Conservation (phyloP, 331 rosid species). For the Phaseolus coccineus region DNA sequence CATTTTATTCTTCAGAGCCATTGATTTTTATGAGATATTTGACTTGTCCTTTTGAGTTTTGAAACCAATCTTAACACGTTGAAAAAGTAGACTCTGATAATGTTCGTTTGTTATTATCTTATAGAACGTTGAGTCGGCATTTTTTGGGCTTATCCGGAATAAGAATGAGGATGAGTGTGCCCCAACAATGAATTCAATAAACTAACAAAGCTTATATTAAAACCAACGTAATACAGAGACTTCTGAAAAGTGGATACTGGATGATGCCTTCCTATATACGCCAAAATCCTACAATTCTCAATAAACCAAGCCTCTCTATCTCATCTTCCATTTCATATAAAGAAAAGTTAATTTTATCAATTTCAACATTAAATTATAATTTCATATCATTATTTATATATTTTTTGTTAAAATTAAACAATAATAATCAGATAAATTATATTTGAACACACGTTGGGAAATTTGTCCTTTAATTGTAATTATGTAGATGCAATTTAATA, state of each 20-base stretch:
- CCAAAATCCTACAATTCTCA: not conserved
- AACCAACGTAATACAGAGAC: not conserved
- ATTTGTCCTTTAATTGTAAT: no score
- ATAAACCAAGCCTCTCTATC: not conserved
- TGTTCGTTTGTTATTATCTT: slow-evolving; percentile 2
- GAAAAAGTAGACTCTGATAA: not conserved
- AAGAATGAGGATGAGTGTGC: not conserved
- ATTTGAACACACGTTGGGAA: no score
- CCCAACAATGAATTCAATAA: not conserved
- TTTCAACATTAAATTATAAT: no score
- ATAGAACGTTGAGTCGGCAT: slow-evolving; percentile 2
- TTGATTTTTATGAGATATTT: not conserved
- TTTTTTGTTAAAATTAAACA: no score
- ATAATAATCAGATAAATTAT: no score
- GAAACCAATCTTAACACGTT: not conserved
- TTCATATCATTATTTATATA: no score
- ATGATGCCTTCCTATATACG: not conserved
- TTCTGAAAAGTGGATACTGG: not conserved
- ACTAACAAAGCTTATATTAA: not conserved
- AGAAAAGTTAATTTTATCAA: no score
- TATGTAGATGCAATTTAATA: no score
- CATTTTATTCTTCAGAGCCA: not conserved
- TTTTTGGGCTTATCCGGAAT: not conserved
- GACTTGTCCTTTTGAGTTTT: not conserved
- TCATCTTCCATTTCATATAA: no score